Base-by-base conservation (phyloP, 2,329 filamentous ascomycete genomes). In the Talaromyces rugulosus region DNA sequence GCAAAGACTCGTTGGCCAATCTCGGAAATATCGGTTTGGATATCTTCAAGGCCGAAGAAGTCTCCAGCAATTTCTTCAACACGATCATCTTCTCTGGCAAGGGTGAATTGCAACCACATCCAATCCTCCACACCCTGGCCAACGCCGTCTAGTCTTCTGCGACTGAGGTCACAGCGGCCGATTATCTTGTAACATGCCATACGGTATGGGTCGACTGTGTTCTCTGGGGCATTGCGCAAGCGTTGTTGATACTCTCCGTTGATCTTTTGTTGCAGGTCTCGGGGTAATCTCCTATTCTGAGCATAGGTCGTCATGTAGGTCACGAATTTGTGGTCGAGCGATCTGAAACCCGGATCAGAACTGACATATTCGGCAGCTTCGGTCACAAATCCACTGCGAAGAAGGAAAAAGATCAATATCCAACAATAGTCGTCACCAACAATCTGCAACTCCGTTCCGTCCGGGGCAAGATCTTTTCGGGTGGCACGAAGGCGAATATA, bases 121-220 rank as follows among this genome's bases (percentile, higher is more conserved):
- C 85, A 89, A 67, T 89, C 86, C 67, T 88, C 85, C 68, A 87
- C 83, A 36, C 80, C 82, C 70, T 85, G 83, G 50, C 79, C 83
- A 63, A 88, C 80, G 4, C 79, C 77, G 52, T 87, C 85, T 40
- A 89, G 75, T 63, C 78, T 85, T 60, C 85, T 80, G 51, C 81
- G 80, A 55, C 76, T 79, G 62, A 88, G 77, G 65, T 89, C 86
- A 70, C 86, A 88, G 56, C 86, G 92, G 53, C 96, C 95, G 68
- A 99, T 89, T 64, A 99, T 88, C 82, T 99, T 98, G 83, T 98
- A 98, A 75, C 95, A 97, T 55, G 94, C 93, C 87, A 96, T 93
- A 59, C 92, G 88, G 80, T 96, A 99, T 30, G 95, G 95, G 74
- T 99, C 95, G 66, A 96, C 87, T 1, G 91, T 90, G 72, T 93